Conservation (phyloP, 176 grass and related monocot species). For the Tillandsia leiboldiana region DNA sequence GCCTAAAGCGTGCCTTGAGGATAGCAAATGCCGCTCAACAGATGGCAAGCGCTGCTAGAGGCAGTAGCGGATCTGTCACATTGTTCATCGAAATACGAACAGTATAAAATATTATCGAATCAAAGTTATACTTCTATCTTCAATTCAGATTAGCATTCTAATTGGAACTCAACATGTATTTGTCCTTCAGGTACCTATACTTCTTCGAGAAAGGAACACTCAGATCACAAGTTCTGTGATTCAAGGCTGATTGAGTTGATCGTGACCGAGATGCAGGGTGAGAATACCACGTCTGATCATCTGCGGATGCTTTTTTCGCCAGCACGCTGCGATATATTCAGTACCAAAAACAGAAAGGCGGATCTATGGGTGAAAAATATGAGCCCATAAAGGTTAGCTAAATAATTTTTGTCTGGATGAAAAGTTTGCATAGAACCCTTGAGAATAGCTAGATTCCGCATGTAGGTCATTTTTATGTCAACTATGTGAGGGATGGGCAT, state of each 20-base stretch:
- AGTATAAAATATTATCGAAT: constrained; percentile 36
- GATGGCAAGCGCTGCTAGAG: constrained; percentile 80
- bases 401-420: constrained; percentile 21
- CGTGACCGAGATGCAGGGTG: constrained; percentile 77
- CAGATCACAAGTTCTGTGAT: constrained; percentile 79
- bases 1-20: constrained; percentile 95
- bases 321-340: constrained; percentile 86
- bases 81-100: constrained; percentile 97
- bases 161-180: background rate
- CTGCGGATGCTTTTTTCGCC: constrained; percentile 75
- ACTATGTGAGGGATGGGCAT: too few species aligned
- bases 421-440: background rate
- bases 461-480: too few species aligned
- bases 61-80: constrained; percentile 61
- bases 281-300: constrained; percentile 44
- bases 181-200: constrained; percentile 66
- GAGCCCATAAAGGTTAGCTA: constrained; percentile 69
- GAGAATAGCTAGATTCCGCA: background rate
- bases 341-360: constrained; percentile 96
- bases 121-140: constrained; percentile 17
- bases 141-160: background rate
- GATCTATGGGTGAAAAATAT: constrained; percentile 74
- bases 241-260: constrained; percentile 91
- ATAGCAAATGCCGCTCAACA: constrained; percentile 95
- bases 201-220: constrained; percentile 96